Evolutionary conservation across 108 stramenopile species (phyloP), one percentile per base, ranked within the genome.

Genomic region (Pseudonitzschia delicatissima): DNA sequence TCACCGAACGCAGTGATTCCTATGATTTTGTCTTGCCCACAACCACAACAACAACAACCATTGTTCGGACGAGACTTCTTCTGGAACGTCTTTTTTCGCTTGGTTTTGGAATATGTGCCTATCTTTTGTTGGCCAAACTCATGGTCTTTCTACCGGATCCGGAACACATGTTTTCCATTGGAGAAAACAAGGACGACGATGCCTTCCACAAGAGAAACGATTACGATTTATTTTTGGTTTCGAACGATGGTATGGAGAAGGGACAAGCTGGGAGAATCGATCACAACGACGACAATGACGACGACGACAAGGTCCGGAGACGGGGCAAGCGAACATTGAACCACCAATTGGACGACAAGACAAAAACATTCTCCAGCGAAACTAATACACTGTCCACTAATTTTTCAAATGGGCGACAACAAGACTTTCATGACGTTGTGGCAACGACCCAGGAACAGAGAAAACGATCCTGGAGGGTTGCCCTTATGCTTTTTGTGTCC

Each of bases 401-500:
- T 58, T 8, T 2, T 34, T 2, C 31, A 8, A 34, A 58, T 33
- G 57, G 86, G 62, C 65, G 82, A 32, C 28, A 53, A 36, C 48
- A 71, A 8, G 47, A 70, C 7, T 77, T 80, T 50, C 74, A 82
- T 20, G 35, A 26, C 27, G 7, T 34, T n/a, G 2, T 12, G 17
- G 53, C 53, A 32, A 31, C 40, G n/a, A 20, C 66, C 15, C 52
- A 52, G 48, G 51, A 66, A 61, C 36, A 21, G 6, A 35, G 39
- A 27, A 70, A 62, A 62, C 73, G 88, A 3, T 85, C 92, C 29
- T 90, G 88, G 77, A 63, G 88, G 62, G 90, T 92, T 2, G 85
- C 90, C 45, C 84, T 92, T 66, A 72, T 92, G 13, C 53, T 92
- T 25, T 92, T 92, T 60, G 67, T 83, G 28, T 84, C 85, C 11